phyloP scores from a whole-genome alignment of 495 filamentous ascomycete species.

The Bacidia rubella region DNA sequence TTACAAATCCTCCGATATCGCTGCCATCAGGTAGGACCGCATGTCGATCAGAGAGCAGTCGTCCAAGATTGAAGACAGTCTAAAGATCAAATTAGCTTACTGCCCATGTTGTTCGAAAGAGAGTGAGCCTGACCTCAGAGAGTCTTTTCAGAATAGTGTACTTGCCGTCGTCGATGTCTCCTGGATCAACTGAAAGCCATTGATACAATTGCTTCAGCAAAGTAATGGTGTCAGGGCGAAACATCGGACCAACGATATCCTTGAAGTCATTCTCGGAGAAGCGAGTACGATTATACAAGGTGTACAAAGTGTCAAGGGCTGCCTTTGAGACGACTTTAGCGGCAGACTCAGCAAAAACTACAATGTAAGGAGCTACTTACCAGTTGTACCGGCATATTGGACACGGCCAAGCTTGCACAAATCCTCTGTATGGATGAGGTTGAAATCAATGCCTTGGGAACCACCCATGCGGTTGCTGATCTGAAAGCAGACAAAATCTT shows the following conservation, averaged over 20 bases:
- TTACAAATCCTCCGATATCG: slow-evolving; percentile 64
- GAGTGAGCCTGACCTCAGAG: slow-evolving; percentile 52
- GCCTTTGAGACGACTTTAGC: slow-evolving; percentile 39
- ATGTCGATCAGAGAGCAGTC: slow-evolving; percentile 66
- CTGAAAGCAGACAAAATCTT: slow-evolving; percentile 63
- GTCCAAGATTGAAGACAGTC: slow-evolving; percentile 74
- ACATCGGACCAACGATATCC: slow-evolving; percentile 66
- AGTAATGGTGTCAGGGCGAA: slow-evolving; percentile 50
- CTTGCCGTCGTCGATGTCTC: slow-evolving; percentile 76
- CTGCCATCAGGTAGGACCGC: slow-evolving; percentile 42
- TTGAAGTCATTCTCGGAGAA: slow-evolving; percentile 70
- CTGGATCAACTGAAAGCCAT: slow-evolving; percentile 66
- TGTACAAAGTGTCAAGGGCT: slow-evolving; percentile 69
- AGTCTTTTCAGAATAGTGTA: slow-evolving; percentile 88
- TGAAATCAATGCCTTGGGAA: slow-evolving; percentile 62
- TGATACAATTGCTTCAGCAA: slow-evolving; percentile 66
- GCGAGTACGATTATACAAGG: slow-evolving; percentile 59
- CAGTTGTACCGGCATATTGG: slow-evolving; percentile 62
- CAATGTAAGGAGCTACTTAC: slow-evolving; percentile 27
- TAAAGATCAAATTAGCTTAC: slow-evolving; percentile 21
- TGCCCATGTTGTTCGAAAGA: not conserved
- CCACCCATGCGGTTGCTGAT: slow-evolving; percentile 68
- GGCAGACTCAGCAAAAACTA: slow-evolving; percentile 5
- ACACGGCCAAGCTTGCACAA: slow-evolving; percentile 58
- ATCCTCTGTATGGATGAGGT: slow-evolving; percentile 57